A percentile compares a stretch with the other conserved stretches of the same genome.
Evolutionary conservation across 805 yeast species (phyloP).

Genomic region (Spathaspora hagerdaliae): DNA sequence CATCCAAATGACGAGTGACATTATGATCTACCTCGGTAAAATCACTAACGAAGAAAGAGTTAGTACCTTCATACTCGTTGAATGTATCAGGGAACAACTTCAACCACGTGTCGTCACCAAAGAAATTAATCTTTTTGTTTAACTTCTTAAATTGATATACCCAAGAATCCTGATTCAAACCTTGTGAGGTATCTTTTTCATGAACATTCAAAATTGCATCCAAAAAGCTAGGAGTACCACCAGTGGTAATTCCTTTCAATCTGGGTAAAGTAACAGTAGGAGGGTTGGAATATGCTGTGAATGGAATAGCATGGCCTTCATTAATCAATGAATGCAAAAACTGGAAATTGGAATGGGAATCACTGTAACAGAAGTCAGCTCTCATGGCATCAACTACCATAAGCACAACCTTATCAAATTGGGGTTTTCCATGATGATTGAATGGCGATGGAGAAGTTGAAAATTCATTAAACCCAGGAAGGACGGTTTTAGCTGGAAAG

Average conservation of each 20-base stretch:
- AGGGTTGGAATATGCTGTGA: constrained; percentile 88
- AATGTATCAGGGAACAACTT: constrained; percentile 75
- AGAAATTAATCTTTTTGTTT: constrained; percentile 62
- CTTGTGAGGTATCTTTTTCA: constrained; percentile 71
- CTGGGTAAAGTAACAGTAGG: constrained; percentile 97
- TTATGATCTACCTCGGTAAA: constrained; percentile 91
- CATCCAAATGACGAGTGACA: constrained; percentile 81
- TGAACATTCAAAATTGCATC: constrained; percentile 94
- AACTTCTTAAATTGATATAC: constrained; percentile 54
- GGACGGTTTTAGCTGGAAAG: constrained; percentile 82
- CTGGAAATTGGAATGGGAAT: constrained; percentile 54
- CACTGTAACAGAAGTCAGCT: constrained; percentile 76
- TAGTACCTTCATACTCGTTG: constrained; percentile 73
- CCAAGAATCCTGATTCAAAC: constrained; percentile 84
- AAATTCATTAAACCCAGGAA: constrained; percentile 52
- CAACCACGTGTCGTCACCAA: constrained; percentile 98
- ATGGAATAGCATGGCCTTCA: constrained; percentile 73
- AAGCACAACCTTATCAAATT: constrained; percentile 65
- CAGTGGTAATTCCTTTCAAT: constrained; percentile 88
- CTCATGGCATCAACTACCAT: constrained; percentile 94
- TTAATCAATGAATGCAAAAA: constrained; percentile 64
- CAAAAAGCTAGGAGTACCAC: constrained; percentile 88
- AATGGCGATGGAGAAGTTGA: constrained; percentile 19
- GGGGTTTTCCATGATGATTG: constrained; percentile 24
- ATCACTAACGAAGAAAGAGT: constrained; percentile 92